Base-by-base conservation (phyloP, 2,329 filamentous ascomycete species). In the Ophiobolus disseminans region DNA sequence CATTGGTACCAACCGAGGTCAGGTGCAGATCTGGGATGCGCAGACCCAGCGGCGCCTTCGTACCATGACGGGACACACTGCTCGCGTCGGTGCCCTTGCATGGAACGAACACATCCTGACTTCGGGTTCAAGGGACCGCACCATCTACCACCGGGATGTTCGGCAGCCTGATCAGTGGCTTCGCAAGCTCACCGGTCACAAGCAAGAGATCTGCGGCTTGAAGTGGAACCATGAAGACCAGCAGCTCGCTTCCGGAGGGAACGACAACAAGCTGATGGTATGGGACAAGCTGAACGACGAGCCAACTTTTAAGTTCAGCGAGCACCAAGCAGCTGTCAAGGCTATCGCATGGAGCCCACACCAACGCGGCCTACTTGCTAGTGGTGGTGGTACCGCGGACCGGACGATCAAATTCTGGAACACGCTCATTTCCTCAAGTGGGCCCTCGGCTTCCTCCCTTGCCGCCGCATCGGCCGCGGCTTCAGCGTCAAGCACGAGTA, bases 61-160 rank as follows among this genome's bases (percentile, higher is more conserved):
- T 59, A 97, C 93, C 6, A 99, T 99, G 94, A 96, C 91, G 5
- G 94, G 94, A 2, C 94, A 99, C 73, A 94, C 91, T 0, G 91
- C 89, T 50, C 86, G 94, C 50, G 94, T 99, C 30, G 94, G 94
- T 19, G 91, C 93, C 22, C 78, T 99, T 52, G 94, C 94, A 1
- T 99, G 94, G 94, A 99, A 99, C 66, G 91, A 94, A 41, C 94
- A 99, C 69, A 96, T 99, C 45, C 84, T 99, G 17, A 96, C 92
- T 0, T 97, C 94, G 3, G 94, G 94, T 17, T 97, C 93, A 21
- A 84, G 94, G 40, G 94, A 99, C 76, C 88, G 94, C 25, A 79
- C 90, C 9, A 99, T 99, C 53, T 95, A 94, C 65, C 94, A 99
- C 70, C 90, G 94, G 48, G 94, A 99, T 72, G 94, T 99, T 20